Evolutionary conservation across 1,284 basidiomycete species (phyloP).

Genomic region (Bjerkandera adusta): DNA sequence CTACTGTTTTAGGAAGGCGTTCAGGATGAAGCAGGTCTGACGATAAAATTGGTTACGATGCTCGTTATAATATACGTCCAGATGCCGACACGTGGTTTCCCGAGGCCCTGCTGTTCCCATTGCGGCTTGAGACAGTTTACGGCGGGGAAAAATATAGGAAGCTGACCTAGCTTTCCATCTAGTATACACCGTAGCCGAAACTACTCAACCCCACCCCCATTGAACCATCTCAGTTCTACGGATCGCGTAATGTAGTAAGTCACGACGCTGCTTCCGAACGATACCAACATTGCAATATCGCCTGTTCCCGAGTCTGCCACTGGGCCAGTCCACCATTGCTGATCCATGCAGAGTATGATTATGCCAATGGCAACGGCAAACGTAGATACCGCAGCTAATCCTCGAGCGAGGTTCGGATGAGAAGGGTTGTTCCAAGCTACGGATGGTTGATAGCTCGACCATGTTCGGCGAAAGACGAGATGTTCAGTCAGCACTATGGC

Average conservation of each 20-base stretch:
- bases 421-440: constrained; percentile 41
- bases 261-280: constrained; percentile 39
- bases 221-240: constrained; percentile 34
- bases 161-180: too few relatives aligned
- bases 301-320: constrained; percentile 47
- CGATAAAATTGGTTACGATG: too few relatives aligned
- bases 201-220: too few relatives aligned
- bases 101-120: too few relatives aligned
- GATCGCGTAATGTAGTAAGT: constrained; percentile 40
- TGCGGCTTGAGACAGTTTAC: too few relatives aligned
- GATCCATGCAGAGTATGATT: constrained; percentile 57
- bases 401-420: constrained; percentile 37
- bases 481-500: constrained; percentile 57
- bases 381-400: constrained; percentile 47
- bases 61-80: too few relatives aligned
- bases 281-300: constrained; percentile 54
- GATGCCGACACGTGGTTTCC: too few relatives aligned
- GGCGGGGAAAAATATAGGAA: too few relatives aligned
- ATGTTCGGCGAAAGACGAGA: constrained; percentile 46
- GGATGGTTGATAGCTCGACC: constrained; percentile 32
- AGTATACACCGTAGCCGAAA: too few relatives aligned
- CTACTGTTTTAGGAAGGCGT: too few relatives aligned
- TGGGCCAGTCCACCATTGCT: constrained; percentile 55
- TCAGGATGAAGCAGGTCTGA: too few relatives aligned
- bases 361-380: constrained; percentile 45